Base-by-base conservation (phyloP, 345 rosid species). In the Passiflora organensis region DNA sequence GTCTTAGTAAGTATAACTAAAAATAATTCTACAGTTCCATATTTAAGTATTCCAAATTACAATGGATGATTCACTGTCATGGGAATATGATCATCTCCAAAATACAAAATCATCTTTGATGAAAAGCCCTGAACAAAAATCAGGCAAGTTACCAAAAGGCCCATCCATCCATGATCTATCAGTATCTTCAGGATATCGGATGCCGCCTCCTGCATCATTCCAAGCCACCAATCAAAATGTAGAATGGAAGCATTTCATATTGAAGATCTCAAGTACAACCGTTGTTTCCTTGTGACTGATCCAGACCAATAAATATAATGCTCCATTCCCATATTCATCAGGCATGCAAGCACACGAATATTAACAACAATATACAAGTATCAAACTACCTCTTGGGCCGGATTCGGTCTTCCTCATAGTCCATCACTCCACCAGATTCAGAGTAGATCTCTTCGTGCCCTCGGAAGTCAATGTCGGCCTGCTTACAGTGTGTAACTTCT, bases 391-490 rank as follows among this genome's bases (percentile, higher is more conserved):
- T 94, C 84, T 94, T 94, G 49, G 91, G 80, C 49, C 99, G 81
- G 78, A 78, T 79, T 57, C 91, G 81, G 66, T 87, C 99, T 85
- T 89, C 97, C 69, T 85, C 96, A 21, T 65, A 82, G 59, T 94
- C 97, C 99, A 93, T 93, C 80, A 93, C 89, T 86, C 99, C 96
- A 73, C 95, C 82, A 78, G 91, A 64, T 78, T 89, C 99, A 86
- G 89, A 80, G 80, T 74, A 89, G 76, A 78, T 76, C 72, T 86
- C 96, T 79, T 93, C 95, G 49, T 83, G 80, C 76, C 84, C 94
- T 85, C 88, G 79, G 84, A 69, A 79, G 64, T 85, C 96, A 66
- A 71, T 37, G 63, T 87, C 91, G 51, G 80, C 99, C 99, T 89
- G 99, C 86, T 86, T 74, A 91, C 80, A 86, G 91, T 70, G 71